Evolutionary conservation across 805 yeast genomes (phyloP).

Genomic region (Zygotorulaspora sp.): DNA sequence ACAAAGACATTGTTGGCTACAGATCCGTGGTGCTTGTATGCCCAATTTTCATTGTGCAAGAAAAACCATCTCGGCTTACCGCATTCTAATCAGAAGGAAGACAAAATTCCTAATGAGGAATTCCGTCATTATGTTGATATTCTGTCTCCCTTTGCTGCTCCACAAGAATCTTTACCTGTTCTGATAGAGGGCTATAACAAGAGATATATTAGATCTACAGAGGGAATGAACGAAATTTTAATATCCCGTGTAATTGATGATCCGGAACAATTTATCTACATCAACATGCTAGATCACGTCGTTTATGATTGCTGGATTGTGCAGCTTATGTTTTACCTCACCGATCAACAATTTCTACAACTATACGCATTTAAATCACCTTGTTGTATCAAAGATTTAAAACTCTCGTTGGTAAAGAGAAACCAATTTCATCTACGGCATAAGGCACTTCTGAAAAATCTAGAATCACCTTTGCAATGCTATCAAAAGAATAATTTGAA

Average conservation of each 20-base stretch:
- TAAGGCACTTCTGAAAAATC: constrained; percentile 26
- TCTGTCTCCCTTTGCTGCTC: constrained; percentile 47
- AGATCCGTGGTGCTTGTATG: constrained; percentile 54
- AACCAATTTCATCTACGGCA: constrained; percentile 39
- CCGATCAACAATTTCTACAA: constrained; percentile 17
- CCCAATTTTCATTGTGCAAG: constrained; percentile 43
- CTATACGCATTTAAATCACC: constrained; percentile 22
- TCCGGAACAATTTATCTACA: constrained; percentile 36
- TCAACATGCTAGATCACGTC: constrained; percentile 42
- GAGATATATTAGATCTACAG: constrained; percentile 38
- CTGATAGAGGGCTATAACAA: constrained; percentile 45
- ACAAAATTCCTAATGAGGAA: constrained; percentile 7
- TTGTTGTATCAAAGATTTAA: constrained; percentile 12
- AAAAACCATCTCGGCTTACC: constrained; percentile 46
- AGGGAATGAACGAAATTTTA: constrained; percentile 37
- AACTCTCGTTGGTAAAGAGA: constrained; percentile 28
- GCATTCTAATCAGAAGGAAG: constrained; percentile 2
- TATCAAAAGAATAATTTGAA: constrained; percentile 6
- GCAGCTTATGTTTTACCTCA: constrained; percentile 27
- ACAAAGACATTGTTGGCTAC: constrained; percentile 40
- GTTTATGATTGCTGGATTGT: constrained; percentile 50
- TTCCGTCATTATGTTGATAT: constrained; percentile 38
- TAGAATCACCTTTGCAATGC: constrained; percentile 7
- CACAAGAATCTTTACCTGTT: constrained; percentile 49
- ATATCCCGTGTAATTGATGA: constrained; percentile 31